Base-by-base conservation (phyloP, 2,329 filamentous ascomycete species). In the Fusarium duplospermum region DNA sequence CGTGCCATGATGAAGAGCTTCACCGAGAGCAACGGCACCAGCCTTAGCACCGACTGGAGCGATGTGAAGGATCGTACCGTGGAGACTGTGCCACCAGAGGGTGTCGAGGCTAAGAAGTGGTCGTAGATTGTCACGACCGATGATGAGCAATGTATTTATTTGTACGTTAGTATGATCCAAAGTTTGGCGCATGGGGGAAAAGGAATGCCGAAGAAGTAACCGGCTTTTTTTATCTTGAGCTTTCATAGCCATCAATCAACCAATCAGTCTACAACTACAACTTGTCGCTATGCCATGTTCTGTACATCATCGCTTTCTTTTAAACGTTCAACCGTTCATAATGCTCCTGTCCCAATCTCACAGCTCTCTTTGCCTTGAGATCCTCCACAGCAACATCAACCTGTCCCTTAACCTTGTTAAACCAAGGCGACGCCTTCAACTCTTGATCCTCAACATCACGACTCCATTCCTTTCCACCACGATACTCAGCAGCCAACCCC, bases 1-100 rank as follows among this genome's bases (percentile, higher is more conserved):
- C 91, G 95, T 2, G 96, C 96, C 10, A 99, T 99, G 96, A 94
- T 97, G 91, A 99, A 99, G 89, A 97, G 94, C 80, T 98, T 94
- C 79, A 88, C 91, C 16, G 96, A 99, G 87, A 98, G 95, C 82
- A 96, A 97, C 76, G 96, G 96, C 6, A 99, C 96, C 0, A 90
- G 93, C 4, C 85, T 99, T 59, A 98, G 94, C 82, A 99, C 96
- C 0, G 94, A 96, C 81, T 99, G 96, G 96, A 84, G 85, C 11
- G 93, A 97, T 71, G 96, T 98, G 22, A 89, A 90, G 60, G 89
- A 87, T 72, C 90, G 90, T 20, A 92, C 85, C 27, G 93, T 98
- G 29, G 90, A 94, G 80, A 93, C 91, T 0, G 83, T 86, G 38
- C 93, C 94, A 10, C 94, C 94, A 0, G 92, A 95, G 56, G 94